Evolutionary conservation across 805 yeast species (phyloP).

Genomic region (Metschnikowia cubensis): DNA sequence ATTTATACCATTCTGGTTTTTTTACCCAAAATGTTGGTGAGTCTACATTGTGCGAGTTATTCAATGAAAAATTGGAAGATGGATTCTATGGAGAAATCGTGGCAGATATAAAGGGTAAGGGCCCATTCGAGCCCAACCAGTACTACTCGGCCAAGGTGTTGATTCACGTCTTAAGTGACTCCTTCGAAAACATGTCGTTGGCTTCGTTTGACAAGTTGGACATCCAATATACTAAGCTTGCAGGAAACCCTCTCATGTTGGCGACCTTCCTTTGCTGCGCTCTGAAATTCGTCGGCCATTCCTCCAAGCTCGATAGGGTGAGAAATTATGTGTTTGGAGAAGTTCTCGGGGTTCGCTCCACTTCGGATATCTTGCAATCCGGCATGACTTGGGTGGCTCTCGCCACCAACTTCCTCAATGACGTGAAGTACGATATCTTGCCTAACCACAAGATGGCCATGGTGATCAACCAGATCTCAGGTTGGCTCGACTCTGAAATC

Average conservation of each 20-base stretch:
- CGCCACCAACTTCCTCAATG: slow-evolving; percentile 40
- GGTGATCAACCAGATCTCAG: slow-evolving; percentile 49
- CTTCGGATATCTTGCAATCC: slow-evolving; percentile 33
- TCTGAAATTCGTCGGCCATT: slow-evolving; percentile 31
- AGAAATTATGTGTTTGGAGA: slow-evolving; percentile 65
- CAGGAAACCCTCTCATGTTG: slow-evolving; percentile 28
- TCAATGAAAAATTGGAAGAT: slow-evolving; percentile 3
- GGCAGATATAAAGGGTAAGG: slow-evolving; percentile 11
- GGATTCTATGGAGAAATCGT: background rate
- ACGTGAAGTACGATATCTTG: slow-evolving; percentile 39
- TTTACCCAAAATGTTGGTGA: background rate
- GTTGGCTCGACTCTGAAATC: slow-evolving; percentile 60
- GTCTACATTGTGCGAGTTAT: background rate
- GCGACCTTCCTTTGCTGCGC: slow-evolving; percentile 31
- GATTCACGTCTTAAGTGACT: slow-evolving; percentile 24
- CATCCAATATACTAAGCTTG: slow-evolving; percentile 29
- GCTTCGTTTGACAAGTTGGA: slow-evolving; percentile 26
- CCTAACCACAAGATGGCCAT: slow-evolving; percentile 63
- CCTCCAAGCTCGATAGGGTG: slow-evolving; percentile 43
- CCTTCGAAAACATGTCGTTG: slow-evolving; percentile 23
- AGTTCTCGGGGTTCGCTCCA: slow-evolving; percentile 49
- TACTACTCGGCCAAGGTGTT: slow-evolving; percentile 22
- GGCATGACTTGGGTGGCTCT: slow-evolving; percentile 49
- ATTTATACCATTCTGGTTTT: background rate
- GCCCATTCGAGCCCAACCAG: slow-evolving; percentile 10